Conservation (phyloP, 768 basidiomycete genomes). For the Galerina marginata region DNA sequence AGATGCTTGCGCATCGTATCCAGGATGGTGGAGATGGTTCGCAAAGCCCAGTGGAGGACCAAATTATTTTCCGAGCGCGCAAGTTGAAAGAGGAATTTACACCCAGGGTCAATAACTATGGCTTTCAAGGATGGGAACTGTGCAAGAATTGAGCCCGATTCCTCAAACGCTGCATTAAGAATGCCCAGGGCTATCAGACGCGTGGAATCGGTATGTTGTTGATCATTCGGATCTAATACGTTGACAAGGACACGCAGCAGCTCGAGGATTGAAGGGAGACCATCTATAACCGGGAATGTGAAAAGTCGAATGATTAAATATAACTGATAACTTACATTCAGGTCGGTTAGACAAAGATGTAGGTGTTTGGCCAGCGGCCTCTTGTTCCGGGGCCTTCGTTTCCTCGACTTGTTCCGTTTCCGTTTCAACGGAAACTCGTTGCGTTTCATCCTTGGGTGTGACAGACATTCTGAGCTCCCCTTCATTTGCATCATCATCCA, state of each 20-base stretch:
- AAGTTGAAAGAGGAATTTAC: conserved; percentile 97
- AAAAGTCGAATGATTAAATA: not conserved
- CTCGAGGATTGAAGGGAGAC: conserved; percentile 90
- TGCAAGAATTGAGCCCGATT: conserved; percentile 76
- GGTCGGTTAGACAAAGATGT: conserved; percentile 37
- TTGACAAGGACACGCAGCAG: conserved; percentile 93
- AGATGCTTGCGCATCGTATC: conserved; percentile 85
- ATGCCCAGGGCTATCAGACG: conserved; percentile 87
- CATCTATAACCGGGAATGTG: conserved; percentile 54
- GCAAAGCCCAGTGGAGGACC: conserved; percentile 80
- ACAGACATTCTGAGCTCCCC: conserved; percentile 70
- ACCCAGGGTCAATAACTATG: conserved; percentile 86
- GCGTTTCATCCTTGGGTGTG: conserved; percentile 39
- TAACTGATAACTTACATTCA: conserved; percentile 42
- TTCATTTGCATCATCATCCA: conserved; percentile 54
- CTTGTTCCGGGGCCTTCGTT: not conserved
- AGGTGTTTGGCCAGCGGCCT: conserved; percentile 25
- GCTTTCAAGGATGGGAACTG: conserved; percentile 77
- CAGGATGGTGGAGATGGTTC: conserved; percentile 87
- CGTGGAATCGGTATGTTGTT: conserved; percentile 95
- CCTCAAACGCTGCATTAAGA: conserved; percentile 87
- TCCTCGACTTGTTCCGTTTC: conserved; percentile 16
- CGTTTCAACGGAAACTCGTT: conserved; percentile 14
- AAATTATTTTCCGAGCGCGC: conserved; percentile 87
- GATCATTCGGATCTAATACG: conserved; percentile 92